Conservation (phyloP, 148 eudicot genomes). For the Spergularia marina region DNA sequence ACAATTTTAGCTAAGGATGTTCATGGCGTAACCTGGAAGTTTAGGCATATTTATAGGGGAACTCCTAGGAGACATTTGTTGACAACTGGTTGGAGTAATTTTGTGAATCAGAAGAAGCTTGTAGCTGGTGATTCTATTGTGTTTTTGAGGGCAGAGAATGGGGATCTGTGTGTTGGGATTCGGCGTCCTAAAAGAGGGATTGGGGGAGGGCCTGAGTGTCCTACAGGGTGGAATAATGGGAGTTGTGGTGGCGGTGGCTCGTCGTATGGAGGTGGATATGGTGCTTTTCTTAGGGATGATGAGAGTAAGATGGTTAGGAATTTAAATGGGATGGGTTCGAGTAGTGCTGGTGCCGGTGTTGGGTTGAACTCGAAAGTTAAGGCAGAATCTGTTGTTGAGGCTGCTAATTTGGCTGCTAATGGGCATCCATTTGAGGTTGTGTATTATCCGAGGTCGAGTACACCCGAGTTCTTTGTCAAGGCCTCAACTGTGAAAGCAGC, state of each 20-base stretch:
- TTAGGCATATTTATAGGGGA: constrained; percentile 93
- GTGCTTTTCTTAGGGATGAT: constrained; percentile 43
- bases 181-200: constrained; percentile 75
- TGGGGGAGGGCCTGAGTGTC: constrained; percentile 48
- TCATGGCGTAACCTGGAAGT: constrained; percentile 80
- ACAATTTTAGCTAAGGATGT: constrained; percentile 80
- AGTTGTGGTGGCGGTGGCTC: constrained; percentile 29
- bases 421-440: constrained; percentile 88
- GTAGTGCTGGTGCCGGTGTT: too few species aligned
- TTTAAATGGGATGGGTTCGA: constrained; percentile 26
- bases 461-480: constrained; percentile 89
- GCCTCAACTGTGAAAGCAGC: constrained; percentile 61
- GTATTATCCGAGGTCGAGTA: constrained; percentile 81
- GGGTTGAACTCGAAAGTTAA: constrained; percentile 35
- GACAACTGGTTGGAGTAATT: constrained; percentile 92
- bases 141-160: constrained; percentile 71
- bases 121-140: constrained; percentile 93
- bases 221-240: constrained; percentile 53
- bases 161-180: constrained; percentile 86
- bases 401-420: constrained; percentile 50
- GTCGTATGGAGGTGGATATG: constrained; percentile 36
- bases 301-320: constrained; percentile 31
- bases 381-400: constrained; percentile 59
- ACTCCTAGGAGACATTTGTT: constrained; percentile 88
- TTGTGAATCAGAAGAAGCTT: constrained; percentile 87